Evolutionary conservation across 352 stramenopile genomes (phyloP), one percentile per base, ranked within the genome.

Genomic region (Blastocystis sp.): DNA sequence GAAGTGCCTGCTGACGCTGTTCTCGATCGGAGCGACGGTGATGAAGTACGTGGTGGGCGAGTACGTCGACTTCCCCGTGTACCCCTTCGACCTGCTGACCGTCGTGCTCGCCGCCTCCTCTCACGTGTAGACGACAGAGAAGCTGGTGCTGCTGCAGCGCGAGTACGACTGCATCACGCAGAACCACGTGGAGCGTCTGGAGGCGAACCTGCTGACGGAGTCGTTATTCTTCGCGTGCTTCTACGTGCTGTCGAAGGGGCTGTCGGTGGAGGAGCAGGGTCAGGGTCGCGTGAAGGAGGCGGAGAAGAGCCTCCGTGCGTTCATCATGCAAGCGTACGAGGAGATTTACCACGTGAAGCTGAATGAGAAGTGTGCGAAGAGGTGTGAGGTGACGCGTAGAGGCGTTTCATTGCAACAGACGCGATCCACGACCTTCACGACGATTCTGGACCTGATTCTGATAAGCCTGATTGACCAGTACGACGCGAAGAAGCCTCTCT

Each of bases 211-310:
- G 13, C 74, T 85, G 6, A 85, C 74, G 6, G 74, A 85, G 33
- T 85, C 74, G 59, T 55, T 85, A 12, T 85, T 70, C 60, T 85
- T 85, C 41, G 74, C 51, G 13, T 85, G 74, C 26, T 85, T 85
- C 55, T 85, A 67, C 33, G 74, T 85, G 21, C 51, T 85, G 29
- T 69, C 74, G 55, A 85, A 69, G 21, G 74, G 74, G 41, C 74
- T 85, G 12, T 9, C 31, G 19, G 10, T 29, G 13, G 66, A 85
- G 33, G 24, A 16, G 3, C 19, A 29, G 6, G 6, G 1, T 2
- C n/a, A 21, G 61, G 74, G 70, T 26, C 31, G 66, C 13, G 13
- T 85, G 50, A 67, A 41, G 26, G 41, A 85, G 35, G 39, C 55
- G 31, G 74, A 85, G 51, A 33, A 41, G 41, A 37, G 50, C 70